Evolutionary conservation across 2,329 filamentous ascomycete species (phyloP).

Genomic region (Scedosporium boydii): DNA sequence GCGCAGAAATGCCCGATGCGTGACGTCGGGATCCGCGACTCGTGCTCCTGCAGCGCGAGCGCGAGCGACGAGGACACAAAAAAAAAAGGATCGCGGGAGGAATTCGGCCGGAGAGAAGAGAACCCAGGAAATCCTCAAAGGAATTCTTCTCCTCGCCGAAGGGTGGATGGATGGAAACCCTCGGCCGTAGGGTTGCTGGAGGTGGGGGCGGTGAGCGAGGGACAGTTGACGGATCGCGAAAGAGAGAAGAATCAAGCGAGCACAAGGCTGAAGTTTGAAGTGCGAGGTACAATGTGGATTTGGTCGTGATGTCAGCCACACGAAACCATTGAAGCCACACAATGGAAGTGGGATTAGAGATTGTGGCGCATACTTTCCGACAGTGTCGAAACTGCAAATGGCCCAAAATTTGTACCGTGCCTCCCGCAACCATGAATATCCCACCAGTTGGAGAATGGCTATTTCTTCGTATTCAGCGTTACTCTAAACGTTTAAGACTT

Average conservation of each 20-base stretch:
- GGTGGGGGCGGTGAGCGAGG: not conserved
- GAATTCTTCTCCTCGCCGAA: constrained; percentile 5
- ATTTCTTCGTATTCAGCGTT: not conserved
- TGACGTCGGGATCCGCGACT: not conserved
- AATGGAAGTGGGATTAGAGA: not conserved
- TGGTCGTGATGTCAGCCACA: not conserved
- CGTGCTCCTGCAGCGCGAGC: not conserved
- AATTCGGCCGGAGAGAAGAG: not conserved
- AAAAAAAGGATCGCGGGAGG: not conserved
- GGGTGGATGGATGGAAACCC: constrained; percentile 1
- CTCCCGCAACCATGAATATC: not conserved
- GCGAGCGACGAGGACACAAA: not conserved
- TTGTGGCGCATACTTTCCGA: not conserved
- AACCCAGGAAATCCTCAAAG: constrained; percentile 2
- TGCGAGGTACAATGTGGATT: not conserved
- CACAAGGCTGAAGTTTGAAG: constrained; percentile 5
- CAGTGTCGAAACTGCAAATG: not conserved
- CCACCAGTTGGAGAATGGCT: not conserved
- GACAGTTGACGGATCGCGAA: not conserved
- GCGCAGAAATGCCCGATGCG: not conserved
- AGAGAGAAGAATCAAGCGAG: not conserved
- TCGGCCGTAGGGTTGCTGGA: not conserved
- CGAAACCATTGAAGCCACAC: not conserved
- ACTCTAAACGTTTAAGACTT: not conserved
- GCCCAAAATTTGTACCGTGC: not conserved